Evolutionary conservation across 2,329 filamentous ascomycete genomes (phyloP).

Genomic region (Curvularia spicifera): DNA sequence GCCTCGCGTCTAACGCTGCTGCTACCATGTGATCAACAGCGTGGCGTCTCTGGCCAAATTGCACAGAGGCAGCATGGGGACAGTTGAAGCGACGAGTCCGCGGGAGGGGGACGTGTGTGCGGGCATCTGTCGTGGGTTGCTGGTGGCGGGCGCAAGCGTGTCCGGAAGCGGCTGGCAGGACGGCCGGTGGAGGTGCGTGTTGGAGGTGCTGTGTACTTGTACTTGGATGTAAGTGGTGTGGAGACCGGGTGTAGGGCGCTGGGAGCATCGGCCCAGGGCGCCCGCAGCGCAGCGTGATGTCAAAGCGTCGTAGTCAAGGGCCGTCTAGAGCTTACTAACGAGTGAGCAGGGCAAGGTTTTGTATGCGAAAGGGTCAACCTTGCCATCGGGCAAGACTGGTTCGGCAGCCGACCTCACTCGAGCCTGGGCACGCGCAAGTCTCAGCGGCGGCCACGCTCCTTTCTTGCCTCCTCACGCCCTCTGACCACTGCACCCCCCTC

Average conservation of each 20-base stretch:
- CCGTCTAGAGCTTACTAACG: conserved; percentile 21
- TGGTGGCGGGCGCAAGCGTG: not conserved
- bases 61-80: conserved; percentile 14
- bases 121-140: not conserved
- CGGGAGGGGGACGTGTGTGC: conserved; percentile 1
- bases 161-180: too few species aligned
- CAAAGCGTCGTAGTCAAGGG: conserved; percentile 16
- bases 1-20: conserved; percentile 14
- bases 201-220: not conserved
- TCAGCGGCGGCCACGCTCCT: conserved; percentile 36
- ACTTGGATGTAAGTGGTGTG: not conserved
- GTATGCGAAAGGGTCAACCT: conserved; percentile 25
- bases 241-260: not conserved
- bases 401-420: conserved; percentile 31
- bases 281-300: conserved; percentile 1
- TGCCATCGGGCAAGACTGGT: conserved; percentile 35
- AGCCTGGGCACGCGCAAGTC: conserved; percentile 35
- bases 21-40: conserved; percentile 26
- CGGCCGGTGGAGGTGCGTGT: too few species aligned
- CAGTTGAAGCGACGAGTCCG: conserved; percentile 12
- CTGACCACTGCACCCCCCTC: conserved; percentile 20
- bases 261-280: not conserved
- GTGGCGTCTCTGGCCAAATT: conserved; percentile 28
- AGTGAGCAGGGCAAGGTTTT: conserved; percentile 12
- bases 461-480: conserved; percentile 29